These are phyloP conservation scores for Lactifluus volemus DNA, from an alignment of 768 basidiomycete genomes.

Conservation along the genomic window DNA sequence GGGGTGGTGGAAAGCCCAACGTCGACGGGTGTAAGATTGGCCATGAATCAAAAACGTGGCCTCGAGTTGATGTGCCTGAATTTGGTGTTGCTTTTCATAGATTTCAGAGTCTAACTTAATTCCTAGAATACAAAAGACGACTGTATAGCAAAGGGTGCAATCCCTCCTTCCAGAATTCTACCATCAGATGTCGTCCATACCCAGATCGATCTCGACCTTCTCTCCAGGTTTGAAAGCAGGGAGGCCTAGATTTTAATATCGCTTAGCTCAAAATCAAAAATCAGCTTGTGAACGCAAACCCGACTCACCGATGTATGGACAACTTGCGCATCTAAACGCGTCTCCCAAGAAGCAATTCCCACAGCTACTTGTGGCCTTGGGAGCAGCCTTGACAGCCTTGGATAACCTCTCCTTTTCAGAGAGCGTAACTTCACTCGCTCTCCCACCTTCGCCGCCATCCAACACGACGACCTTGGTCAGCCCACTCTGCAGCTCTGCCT, in stretches of 20 bases:
- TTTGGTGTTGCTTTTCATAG: not conserved
- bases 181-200: conserved; percentile 77
- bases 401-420: conserved; percentile 58
- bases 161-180: not conserved
- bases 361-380: conserved; percentile 92
- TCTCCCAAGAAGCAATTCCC: conserved; percentile 97
- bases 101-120: not conserved
- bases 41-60: not conserved
- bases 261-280: conserved; percentile 8
- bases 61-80: too few relatives aligned
- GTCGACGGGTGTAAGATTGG: not conserved
- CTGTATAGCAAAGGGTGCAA: not conserved
- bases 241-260: conserved; percentile 51
- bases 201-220: conserved; percentile 87
- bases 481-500: conserved; percentile 52
- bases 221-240: conserved; percentile 98
- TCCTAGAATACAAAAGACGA: not conserved
- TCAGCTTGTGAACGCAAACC: not conserved
- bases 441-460: conserved; percentile 53
- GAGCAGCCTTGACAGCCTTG: conserved; percentile 58
- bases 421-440: conserved; percentile 47
- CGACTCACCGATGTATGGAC: conserved; percentile 87
- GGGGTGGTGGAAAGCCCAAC: conserved; percentile 17
- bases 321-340: conserved; percentile 93
- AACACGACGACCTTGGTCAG: conserved; percentile 57